phyloP scores from a whole-genome alignment of 208 protist species.

The Crithidia bombi region DNA sequence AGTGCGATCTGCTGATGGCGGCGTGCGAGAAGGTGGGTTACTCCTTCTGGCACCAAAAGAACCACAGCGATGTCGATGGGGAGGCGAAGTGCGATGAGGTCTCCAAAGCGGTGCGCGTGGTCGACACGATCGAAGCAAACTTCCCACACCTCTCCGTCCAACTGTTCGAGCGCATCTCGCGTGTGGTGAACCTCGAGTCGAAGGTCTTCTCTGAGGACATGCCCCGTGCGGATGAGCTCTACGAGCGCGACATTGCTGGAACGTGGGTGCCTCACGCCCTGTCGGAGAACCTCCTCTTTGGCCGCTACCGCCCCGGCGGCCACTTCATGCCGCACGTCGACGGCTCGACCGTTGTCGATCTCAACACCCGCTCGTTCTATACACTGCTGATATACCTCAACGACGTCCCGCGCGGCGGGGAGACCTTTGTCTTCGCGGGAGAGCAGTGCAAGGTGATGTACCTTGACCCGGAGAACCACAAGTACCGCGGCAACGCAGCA shows the following conservation, averaged over 20 bases:
- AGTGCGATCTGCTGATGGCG: slow-evolving; percentile 70
- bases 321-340: slow-evolving; percentile 94
- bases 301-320: slow-evolving; percentile 78
- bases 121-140: slow-evolving; percentile 88
- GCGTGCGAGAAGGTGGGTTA: slow-evolving; percentile 82
- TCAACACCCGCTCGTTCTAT: slow-evolving; percentile 90
- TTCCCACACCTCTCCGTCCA: slow-evolving; percentile 60
- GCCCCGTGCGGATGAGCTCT: slow-evolving; percentile 62
- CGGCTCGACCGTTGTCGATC: slow-evolving; percentile 84
- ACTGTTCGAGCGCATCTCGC: slow-evolving; percentile 73
- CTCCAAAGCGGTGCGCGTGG: slow-evolving; percentile 70
- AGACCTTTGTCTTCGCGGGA: slow-evolving; percentile 78
- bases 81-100: slow-evolving; percentile 41
- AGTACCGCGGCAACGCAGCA: slow-evolving; percentile 50
- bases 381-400: slow-evolving; percentile 92
- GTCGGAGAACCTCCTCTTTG: slow-evolving; percentile 80
- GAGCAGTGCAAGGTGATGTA: slow-evolving; percentile 78
- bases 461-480: slow-evolving; percentile 50
- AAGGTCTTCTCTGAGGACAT: slow-evolving; percentile 69
- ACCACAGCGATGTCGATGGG: slow-evolving; percentile 48
- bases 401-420: slow-evolving; percentile 73
- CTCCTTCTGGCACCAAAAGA: slow-evolving; percentile 78
- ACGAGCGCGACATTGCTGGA: slow-evolving; percentile 79
- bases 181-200: slow-evolving; percentile 55
- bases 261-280: slow-evolving; percentile 79